These are phyloP conservation scores for Verticillium nubilum DNA, from an alignment of 2,329 filamentous ascomycete genomes.

Conservation along the genomic window DNA sequence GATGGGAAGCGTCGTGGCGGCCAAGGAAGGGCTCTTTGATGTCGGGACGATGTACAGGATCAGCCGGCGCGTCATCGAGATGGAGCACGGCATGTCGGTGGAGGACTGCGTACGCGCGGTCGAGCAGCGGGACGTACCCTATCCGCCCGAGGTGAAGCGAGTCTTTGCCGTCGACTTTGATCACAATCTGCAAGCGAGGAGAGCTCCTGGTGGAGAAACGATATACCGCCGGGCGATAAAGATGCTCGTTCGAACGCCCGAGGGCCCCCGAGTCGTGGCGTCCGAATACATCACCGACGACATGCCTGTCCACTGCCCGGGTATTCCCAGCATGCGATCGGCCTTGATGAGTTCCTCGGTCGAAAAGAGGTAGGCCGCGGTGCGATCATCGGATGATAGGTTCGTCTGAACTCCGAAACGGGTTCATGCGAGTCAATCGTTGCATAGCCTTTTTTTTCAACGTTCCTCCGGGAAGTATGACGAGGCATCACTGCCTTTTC, in stretches of 20 bases:
- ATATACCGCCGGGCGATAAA: constrained; percentile 6
- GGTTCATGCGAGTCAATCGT: no score
- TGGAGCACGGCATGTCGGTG: constrained; percentile 6
- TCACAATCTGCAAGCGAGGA: background rate
- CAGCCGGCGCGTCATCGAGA: constrained; percentile 2
- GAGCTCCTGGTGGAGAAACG: background rate
- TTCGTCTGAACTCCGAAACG: no score
- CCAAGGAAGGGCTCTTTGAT: constrained; percentile 10
- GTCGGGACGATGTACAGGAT: constrained; percentile 4
- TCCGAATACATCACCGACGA: constrained; percentile 6
- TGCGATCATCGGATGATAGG: no score
- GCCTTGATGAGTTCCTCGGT: background rate
- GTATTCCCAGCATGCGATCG: background rate
- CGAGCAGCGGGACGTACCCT: background rate
- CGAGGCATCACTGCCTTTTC: no score
- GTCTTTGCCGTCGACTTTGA: constrained; percentile 3
- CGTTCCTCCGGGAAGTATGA: no score
- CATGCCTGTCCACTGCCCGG: background rate
- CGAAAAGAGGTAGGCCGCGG: background rate
- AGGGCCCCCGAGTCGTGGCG: background rate
- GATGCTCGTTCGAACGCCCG: background rate
- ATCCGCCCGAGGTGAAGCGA: constrained; percentile 3
- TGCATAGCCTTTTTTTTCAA: no score
- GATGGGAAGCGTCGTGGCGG: constrained; percentile 7
- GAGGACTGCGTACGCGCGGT: background rate